Conservation (phyloP, 108 stramenopile genomes). For the Fistulifera pelliculosa region DNA sequence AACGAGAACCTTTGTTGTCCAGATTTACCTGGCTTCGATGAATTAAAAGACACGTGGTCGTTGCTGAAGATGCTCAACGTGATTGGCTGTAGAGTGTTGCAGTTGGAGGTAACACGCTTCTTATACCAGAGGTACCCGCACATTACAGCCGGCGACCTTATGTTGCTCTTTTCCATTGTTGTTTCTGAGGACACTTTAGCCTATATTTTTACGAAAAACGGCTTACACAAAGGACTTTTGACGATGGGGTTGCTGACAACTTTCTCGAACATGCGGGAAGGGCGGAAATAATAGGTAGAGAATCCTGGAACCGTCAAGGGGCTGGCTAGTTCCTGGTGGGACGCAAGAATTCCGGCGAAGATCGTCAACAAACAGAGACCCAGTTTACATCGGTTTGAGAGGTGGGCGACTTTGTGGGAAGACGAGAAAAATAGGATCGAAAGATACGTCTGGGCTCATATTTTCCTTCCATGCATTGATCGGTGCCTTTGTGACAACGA, state of each 20-base stretch:
- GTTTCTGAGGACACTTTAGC: conserved; percentile 33
- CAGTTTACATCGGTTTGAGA: conserved; percentile 34
- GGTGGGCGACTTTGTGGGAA: conserved; percentile 42
- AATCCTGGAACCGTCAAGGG: conserved; percentile 19
- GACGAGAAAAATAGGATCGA: conserved; percentile 16
- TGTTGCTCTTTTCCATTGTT: conserved; percentile 14
- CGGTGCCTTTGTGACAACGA: conserved; percentile 37
- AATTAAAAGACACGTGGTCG: no score
- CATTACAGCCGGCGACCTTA: conserved; percentile 32
- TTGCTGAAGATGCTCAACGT: no score
- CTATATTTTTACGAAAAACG: conserved; percentile 40
- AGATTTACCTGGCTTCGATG: no score
- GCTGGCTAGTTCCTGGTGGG: conserved; percentile 28
- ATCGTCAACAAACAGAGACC: not conserved
- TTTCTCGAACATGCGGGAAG: not conserved
- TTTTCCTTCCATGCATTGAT: conserved; percentile 49
- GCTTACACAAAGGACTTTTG: conserved; percentile 39
- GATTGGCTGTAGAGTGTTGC: conserved; percentile 25
- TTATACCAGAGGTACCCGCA: conserved; percentile 25
- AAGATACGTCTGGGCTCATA: conserved; percentile 27
- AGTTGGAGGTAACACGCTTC: conserved; percentile 25
- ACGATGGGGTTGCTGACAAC: conserved; percentile 7
- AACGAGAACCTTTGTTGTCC: no score
- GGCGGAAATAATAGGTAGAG: conserved; percentile 2
- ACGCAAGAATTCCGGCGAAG: conserved; percentile 20